These are phyloP conservation scores for Brassica nigra DNA, from an alignment of 345 rosid species.

Conservation along the genomic window DNA sequence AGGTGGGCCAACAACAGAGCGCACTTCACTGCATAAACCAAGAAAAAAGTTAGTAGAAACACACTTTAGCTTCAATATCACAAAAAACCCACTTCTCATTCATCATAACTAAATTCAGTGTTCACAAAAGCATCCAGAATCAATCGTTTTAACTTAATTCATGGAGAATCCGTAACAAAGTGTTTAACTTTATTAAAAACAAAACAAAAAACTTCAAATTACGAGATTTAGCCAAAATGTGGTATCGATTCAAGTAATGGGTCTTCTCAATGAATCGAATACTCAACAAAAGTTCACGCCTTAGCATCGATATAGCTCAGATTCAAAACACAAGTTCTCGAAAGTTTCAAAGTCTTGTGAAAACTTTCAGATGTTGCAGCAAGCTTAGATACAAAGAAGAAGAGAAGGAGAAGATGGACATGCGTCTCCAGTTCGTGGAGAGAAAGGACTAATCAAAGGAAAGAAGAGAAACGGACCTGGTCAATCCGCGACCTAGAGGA, in stretches of 20 bases:
- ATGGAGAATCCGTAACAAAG: neutral
- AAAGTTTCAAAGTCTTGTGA: no score
- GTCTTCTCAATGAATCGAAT: constrained; percentile 6
- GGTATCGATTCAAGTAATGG: constrained; percentile 8
- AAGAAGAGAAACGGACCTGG: constrained; percentile 51
- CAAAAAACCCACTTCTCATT: neutral
- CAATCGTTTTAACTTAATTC: neutral
- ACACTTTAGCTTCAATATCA: constrained; percentile 4
- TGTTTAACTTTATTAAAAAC: neutral
- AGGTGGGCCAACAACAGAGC: constrained; percentile 49
- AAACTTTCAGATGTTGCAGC: constrained; percentile 14
- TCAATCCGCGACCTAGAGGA: constrained; percentile 61
- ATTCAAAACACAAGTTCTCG: neutral
- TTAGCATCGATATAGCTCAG: constrained; percentile 15
- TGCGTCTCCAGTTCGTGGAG: neutral
- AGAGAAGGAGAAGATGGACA: constrained; percentile 12
- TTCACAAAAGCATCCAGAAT: neutral
- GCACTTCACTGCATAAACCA: constrained; percentile 59
- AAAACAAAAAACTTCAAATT: neutral
- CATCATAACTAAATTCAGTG: constrained; percentile 6
- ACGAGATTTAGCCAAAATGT: neutral
- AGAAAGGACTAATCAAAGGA: constrained; percentile 1
- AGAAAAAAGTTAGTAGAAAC: constrained; percentile 8
- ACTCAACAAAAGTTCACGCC: constrained; percentile 14
- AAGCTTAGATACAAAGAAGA: neutral